Base-by-base conservation (phyloP, 305 asterid genomes). In the Andrographis paniculata region DNA sequence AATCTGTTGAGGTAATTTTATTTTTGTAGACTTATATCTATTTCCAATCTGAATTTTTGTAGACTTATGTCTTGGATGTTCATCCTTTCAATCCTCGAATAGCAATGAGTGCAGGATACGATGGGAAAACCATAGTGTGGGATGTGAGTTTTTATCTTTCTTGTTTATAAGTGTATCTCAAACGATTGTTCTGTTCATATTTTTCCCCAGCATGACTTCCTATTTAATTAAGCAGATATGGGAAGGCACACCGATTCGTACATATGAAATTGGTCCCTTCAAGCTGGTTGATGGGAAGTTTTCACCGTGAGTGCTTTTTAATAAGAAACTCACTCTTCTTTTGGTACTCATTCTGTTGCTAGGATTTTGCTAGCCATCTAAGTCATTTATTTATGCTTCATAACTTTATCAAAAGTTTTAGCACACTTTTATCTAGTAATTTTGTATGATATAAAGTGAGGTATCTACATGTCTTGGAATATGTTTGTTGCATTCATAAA, bases 91-190 rank as follows among this genome's bases (percentile, higher is more conserved):
- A 91, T 61, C 99, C 99, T 60, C 84, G 99, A 36, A 81, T 91
- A 41, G 99, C 99, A 59, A 87, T 91, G 99, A 91, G 99, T 72
- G 96, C 96, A 6, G 99, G 99, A 63, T 91, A 91, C 81, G 99
- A 91, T 66, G 99, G 96, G 68, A 91, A 69, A 79, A 91, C 96
- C 27, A 91, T 91, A 54, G 83, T 91, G 42, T 91, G 99, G 99
- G 99, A 91, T 79, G 99, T 91, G 67, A 87, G 99, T 71, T 62
- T 57, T 20, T 45, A 39, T 45, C 20, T 43, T 27, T 12, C 42
- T 24, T 50, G 48, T 52, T 54, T 43, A 33, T 59, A 38, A 56
- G 6, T 23, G 47, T 37, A 14, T 37, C 40, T 61, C 53, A 61
- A 28, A 36, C 55, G 17, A 31, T 28, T 28, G 42, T 2, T 0